A percentile compares a stretch with the other conserved stretches of the same genome.
Evolutionary conservation across 2,329 filamentous ascomycete genomes (phyloP).

Genomic region (Aspergillus felis): DNA sequence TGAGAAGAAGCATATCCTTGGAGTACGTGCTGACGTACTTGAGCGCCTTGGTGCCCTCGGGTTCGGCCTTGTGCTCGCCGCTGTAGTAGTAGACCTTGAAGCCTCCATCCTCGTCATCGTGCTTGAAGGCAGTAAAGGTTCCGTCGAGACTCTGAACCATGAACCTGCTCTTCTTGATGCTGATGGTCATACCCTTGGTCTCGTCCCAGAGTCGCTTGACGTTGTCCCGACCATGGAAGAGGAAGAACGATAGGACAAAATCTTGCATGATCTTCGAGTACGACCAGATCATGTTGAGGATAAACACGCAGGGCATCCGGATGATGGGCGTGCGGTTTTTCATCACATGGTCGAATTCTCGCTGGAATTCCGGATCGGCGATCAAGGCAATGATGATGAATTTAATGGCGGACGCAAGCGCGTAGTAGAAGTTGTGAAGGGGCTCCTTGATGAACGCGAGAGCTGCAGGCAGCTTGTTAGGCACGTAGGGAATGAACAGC

Average conservation of each 20-base stretch:
- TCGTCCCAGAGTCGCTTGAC: slow-evolving; percentile 46
- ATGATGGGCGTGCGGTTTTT: slow-evolving; percentile 31
- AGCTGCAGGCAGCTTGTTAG: slow-evolving; percentile 18
- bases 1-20: slow-evolving; percentile 42
- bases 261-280: slow-evolving; percentile 46
- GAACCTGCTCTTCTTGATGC: slow-evolving; percentile 45
- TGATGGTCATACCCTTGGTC: slow-evolving; percentile 48
- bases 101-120: slow-evolving; percentile 32
- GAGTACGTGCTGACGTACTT: slow-evolving; percentile 48
- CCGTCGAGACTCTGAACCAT: slow-evolving; percentile 48
- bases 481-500: slow-evolving; percentile 26
- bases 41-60: slow-evolving; percentile 39
- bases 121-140: slow-evolving; percentile 49
- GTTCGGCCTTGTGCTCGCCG: slow-evolving; percentile 44
- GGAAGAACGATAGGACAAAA: slow-evolving; percentile 43
- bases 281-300: slow-evolving; percentile 47
- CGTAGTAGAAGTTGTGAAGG: slow-evolving; percentile 41
- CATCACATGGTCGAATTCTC: slow-evolving; percentile 47
- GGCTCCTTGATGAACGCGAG: slow-evolving; percentile 30
- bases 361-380: slow-evolving; percentile 51
- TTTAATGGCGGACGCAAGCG: slow-evolving; percentile 42
- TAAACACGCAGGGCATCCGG: slow-evolving; percentile 35
- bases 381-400: slow-evolving; percentile 49
- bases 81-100: slow-evolving; percentile 41
- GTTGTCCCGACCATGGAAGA: slow-evolving; percentile 48